Evolutionary conservation across 2,329 filamentous ascomycete genomes (phyloP).

Genomic region (Xylariaceae sp.): DNA sequence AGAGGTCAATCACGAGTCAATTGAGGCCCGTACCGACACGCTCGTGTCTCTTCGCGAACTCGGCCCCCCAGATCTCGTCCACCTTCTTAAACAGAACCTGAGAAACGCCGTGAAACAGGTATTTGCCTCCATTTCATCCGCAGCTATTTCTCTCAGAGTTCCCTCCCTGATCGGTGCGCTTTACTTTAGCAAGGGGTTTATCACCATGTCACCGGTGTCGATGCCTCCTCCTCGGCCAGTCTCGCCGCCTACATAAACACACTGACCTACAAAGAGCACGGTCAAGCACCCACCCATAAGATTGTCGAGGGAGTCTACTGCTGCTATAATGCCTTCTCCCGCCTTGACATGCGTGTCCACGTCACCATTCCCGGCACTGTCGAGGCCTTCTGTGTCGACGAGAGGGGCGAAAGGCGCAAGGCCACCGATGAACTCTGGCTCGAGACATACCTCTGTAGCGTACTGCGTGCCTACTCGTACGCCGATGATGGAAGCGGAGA

Average conservation of each 20-base stretch:
- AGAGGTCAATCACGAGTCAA: conserved; percentile 87
- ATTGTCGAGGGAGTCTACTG: conserved; percentile 95
- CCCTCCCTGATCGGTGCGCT: conserved; percentile 15
- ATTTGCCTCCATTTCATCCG: too few relatives aligned
- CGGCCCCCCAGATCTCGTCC: conserved; percentile 93
- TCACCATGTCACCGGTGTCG: conserved; percentile 96
- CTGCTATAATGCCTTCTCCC: conserved; percentile 99
- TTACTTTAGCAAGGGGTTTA: conserved; percentile 81
- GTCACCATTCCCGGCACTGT: conserved; percentile 96
- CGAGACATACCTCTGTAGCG: conserved; percentile 95
- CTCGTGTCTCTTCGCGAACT: conserved; percentile 87
- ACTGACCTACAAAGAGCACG: conserved; percentile 85
- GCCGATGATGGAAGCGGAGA: conserved; percentile 95
- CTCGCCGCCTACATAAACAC: conserved; percentile 98
- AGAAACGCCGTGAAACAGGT: conserved; percentile 61
- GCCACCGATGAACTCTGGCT: conserved; percentile 95
- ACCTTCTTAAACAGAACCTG: conserved; percentile 79
- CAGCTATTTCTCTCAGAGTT: conserved; percentile 43
- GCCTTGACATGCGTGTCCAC: conserved; percentile 97
- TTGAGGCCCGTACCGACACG: conserved; percentile 91
- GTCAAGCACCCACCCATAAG: conserved; percentile 78
- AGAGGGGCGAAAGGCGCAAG: conserved; percentile 92
- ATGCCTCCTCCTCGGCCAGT: conserved; percentile 96
- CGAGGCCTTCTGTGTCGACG: conserved; percentile 96
- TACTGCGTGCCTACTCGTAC: conserved; percentile 93